phyloP scores from a whole-genome alignment of 1,284 basidiomycete species.

The Vanrija sp. region DNA sequence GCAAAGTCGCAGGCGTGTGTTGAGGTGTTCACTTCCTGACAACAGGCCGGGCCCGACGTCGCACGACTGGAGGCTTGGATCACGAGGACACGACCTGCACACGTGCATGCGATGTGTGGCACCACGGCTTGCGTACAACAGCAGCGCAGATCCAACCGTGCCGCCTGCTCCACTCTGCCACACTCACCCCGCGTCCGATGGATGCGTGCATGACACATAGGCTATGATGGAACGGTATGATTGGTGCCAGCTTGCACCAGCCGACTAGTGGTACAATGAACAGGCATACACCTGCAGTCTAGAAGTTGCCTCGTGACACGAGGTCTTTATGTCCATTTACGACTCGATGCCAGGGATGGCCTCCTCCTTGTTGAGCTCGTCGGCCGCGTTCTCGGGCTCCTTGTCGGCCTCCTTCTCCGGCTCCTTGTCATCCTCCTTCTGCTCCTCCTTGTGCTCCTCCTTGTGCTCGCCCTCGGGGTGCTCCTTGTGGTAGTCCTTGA shows the following conservation, averaged over 20 bases:
- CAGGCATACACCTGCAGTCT: neutral
- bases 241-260: too few species aligned
- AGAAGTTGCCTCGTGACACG: too few species aligned
- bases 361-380: neutral
- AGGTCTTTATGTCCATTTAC: neutral
- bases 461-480: neutral
- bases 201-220: neutral
- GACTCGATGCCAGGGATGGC: slow-evolving; percentile 11
- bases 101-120: too few species aligned
- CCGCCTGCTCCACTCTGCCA: neutral
- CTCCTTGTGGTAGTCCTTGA: slow-evolving; percentile 13
- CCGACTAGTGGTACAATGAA: too few species aligned
- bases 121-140: too few species aligned
- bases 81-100: too few species aligned
- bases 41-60: too few species aligned
- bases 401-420: neutral
- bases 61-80: too few species aligned
- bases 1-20: too few species aligned
- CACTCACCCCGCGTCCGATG: neutral
- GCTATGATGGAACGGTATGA: too few species aligned
- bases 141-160: neutral
- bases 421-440: neutral
- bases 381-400: neutral
- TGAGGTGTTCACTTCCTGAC: neutral
- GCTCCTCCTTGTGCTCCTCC: neutral